Base-by-base conservation (phyloP, 805 yeast genomes). In the Brettanomyces sp. region DNA sequence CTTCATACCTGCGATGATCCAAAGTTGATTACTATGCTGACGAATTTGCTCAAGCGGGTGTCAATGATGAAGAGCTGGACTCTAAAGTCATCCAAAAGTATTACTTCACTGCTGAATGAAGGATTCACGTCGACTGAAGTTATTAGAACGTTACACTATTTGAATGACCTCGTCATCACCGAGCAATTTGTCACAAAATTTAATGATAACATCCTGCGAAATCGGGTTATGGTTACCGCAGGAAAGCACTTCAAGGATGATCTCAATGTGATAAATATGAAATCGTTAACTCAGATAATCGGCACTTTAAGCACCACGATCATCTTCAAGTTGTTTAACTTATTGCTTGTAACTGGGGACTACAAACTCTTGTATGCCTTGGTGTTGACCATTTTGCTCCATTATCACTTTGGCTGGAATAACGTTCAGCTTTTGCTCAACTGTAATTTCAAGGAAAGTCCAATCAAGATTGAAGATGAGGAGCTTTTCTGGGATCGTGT, bases 381-480 rank as follows among this genome's bases (percentile, higher is more conserved):
- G 18, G 51, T 68, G 4, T 45, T 72, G 34, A 68, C 70, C 23
- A 59, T 76, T 4, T 52, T 75, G 28, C 58, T 70, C 39, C 72
- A 76, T 49, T 70, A 73, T 55, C 80, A 76, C 57, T 74, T 70
- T 57, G 81, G 81, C 1, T 76, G 65, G 65, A 59, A 57, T 43
- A 59, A 51, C 45, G 44, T 64, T n/a, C 65, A 63, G 41, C 45
- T 57, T 32, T 52, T 60, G 4, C 41, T 60, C 5, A 52, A 52
- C 41, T 22, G 45, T 25, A 40, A 38, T 39, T 43, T 22, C 45
- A 51, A 45, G 36, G 56, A 33, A 42, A 51, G 45, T 23, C 43
- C 43, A 42, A 52, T 50, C 39, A 51, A 42, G 42, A 47, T 53
- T 13, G 56, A 54, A 28, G 60, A 59, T 34, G 58, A 50, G 12